Percentiles rank a stretch among this genome's conserved stretches.
Conservation (phyloP, 225 moss, liverwort and hornwort species). For the Sphagnum contortum region DNA sequence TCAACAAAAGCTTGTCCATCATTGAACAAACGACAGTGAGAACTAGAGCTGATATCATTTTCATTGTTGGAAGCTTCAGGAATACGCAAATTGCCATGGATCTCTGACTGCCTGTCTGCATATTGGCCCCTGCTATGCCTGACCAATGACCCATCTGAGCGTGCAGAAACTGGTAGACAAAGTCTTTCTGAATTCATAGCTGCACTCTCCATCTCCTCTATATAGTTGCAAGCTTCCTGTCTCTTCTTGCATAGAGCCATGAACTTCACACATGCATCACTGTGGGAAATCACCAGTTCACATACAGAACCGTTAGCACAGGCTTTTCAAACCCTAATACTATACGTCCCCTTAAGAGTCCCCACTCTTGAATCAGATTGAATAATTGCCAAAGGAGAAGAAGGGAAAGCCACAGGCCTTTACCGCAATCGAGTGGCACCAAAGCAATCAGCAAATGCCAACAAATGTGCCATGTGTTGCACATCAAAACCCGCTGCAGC, state of each 20-base stretch:
- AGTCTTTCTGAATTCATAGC: slow-evolving; percentile 43
- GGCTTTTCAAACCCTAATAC: too few relatives aligned
- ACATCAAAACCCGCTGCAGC: slow-evolving; percentile 95
- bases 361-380: too few relatives aligned
- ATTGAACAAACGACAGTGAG: slow-evolving; percentile 21
- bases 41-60: neutral
- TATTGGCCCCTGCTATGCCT: slow-evolving; percentile 24
- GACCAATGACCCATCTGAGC: slow-evolving; percentile 19
- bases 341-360: too few relatives aligned
- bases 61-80: slow-evolving; percentile 36
- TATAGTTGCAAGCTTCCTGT: slow-evolving; percentile 56
- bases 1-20: slow-evolving; percentile 7
- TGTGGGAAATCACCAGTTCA: slow-evolving; percentile 7
- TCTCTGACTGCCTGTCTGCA: slow-evolving; percentile 37
- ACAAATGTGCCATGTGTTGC: slow-evolving; percentile 89
- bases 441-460: slow-evolving; percentile 88
- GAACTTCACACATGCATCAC: slow-evolving; percentile 57
- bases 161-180: slow-evolving; percentile 15
- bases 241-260: slow-evolving; percentile 56
- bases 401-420: too few relatives aligned
- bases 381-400: too few relatives aligned
- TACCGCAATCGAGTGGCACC: slow-evolving; percentile 86
- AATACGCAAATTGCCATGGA: slow-evolving; percentile 33
- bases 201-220: slow-evolving; percentile 58
- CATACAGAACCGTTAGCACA: neutral